Conservation (phyloP, 2,329 filamentous ascomycete species). For the Eutypa lata region DNA sequence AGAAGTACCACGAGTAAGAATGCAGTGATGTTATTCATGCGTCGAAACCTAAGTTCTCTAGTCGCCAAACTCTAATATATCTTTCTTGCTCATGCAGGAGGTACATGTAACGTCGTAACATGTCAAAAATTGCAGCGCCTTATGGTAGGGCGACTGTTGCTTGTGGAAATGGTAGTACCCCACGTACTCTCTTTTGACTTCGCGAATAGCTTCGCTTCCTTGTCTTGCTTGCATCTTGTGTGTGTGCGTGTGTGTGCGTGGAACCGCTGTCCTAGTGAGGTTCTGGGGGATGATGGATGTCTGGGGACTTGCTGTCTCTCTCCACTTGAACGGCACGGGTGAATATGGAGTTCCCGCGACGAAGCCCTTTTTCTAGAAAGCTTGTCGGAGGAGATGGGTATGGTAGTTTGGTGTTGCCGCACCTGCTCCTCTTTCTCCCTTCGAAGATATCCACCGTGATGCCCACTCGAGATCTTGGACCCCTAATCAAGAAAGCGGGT, state of each 20-base stretch:
- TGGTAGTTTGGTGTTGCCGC: not conserved
- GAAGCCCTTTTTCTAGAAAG: not conserved
- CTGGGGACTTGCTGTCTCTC: not conserved
- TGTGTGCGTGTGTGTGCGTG: not conserved
- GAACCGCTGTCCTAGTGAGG: not conserved
- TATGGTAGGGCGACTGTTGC: too few species aligned
- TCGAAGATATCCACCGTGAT: not conserved
- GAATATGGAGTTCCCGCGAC: conserved; percentile 1
- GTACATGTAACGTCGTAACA: too few species aligned
- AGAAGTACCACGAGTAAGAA: not conserved
- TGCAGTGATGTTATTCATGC: not conserved
- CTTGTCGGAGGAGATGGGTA: not conserved
- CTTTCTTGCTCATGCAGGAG: not conserved
- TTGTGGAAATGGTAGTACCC: too few species aligned
- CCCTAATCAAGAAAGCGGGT: not conserved
- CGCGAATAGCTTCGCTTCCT: too few species aligned
- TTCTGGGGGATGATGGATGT: not conserved
- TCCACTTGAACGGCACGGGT: conserved; percentile 1
- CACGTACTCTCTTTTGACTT: too few species aligned
- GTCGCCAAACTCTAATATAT: not conserved
- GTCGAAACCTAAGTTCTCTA: not conserved
- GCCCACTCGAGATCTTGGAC: not conserved
- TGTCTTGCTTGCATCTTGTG: too few species aligned
- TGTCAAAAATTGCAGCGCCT: too few species aligned
- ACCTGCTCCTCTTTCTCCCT: not conserved